Percentiles rank a stretch among this genome's conserved stretches.
phyloP scores from a whole-genome alignment of 495 filamentous ascomycete species.

The Penicillium lividum region DNA sequence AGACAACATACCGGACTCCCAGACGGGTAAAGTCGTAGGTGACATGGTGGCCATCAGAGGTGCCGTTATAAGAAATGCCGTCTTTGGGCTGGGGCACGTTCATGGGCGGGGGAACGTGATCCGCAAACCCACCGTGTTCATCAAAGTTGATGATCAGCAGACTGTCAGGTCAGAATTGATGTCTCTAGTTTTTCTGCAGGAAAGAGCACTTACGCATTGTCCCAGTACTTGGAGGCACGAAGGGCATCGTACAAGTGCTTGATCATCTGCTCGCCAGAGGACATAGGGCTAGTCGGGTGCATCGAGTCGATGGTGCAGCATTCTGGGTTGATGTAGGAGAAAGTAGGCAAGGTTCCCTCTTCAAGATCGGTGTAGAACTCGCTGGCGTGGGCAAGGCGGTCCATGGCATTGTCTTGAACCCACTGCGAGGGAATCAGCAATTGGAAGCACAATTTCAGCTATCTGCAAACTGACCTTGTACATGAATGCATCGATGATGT shows the following conservation, averaged over 20 bases:
- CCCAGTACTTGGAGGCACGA: constrained; percentile 45
- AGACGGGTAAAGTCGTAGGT: constrained; percentile 49
- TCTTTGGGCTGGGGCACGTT: constrained; percentile 41
- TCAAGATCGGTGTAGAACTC: constrained; percentile 48
- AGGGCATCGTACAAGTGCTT: constrained; percentile 51
- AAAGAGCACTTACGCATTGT: constrained; percentile 34
- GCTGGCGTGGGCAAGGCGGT: constrained; percentile 37
- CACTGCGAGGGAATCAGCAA: constrained; percentile 24
- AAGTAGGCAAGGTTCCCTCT: constrained; percentile 43
- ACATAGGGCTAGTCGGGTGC: constrained; percentile 47
- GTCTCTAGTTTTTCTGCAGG: not conserved
- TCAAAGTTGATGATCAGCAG: constrained; percentile 52
- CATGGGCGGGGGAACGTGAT: constrained; percentile 47
- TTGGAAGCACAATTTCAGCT: not conserved
- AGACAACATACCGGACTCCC: constrained; percentile 36
- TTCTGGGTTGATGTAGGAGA: constrained; percentile 52
- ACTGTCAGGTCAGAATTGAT: constrained; percentile 22
- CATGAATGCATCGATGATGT: constrained; percentile 41
- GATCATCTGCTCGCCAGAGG: constrained; percentile 47
- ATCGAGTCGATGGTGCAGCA: constrained; percentile 49
- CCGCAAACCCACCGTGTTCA: constrained; percentile 49
- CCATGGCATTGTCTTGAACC: constrained; percentile 42
- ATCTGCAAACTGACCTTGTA: constrained; percentile 32
- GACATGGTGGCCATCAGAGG: constrained; percentile 35
- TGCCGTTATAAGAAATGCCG: constrained; percentile 38